These are phyloP conservation scores for Aschersonia sp. DNA, from an alignment of 2,329 filamentous ascomycete genomes.

Conservation along the genomic window DNA sequence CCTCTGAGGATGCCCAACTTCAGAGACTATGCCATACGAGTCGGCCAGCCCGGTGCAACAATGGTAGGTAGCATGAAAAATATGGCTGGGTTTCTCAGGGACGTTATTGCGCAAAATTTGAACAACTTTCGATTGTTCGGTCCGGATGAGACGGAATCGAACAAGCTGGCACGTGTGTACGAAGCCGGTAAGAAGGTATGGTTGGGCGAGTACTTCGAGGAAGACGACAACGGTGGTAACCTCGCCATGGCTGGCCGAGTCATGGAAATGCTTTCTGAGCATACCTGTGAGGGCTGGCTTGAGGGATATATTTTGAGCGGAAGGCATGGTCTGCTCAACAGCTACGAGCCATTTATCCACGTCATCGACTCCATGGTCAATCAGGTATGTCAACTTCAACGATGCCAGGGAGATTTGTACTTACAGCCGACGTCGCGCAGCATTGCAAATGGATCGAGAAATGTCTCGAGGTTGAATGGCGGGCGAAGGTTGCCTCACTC, in stretches of 20 bases:
- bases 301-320: slow-evolving; percentile 67
- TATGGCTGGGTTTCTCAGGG: slow-evolving; percentile 52
- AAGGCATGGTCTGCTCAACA: slow-evolving; percentile 63
- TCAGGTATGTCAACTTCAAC: slow-evolving; percentile 27
- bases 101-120: slow-evolving; percentile 50
- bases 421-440: slow-evolving; percentile 12
- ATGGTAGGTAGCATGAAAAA: slow-evolving; percentile 53
- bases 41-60: slow-evolving; percentile 44
- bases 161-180: slow-evolving; percentile 62
- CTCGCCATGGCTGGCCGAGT: slow-evolving; percentile 53
- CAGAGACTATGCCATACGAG: slow-evolving; percentile 47
- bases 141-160: slow-evolving; percentile 70
- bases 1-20: slow-evolving; percentile 59
- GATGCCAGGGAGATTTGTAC: not conserved
- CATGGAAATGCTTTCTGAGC: slow-evolving; percentile 77
- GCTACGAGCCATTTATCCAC: slow-evolving; percentile 72
- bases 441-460: slow-evolving; percentile 82
- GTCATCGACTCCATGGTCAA: slow-evolving; percentile 80
- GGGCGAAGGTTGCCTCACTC: slow-evolving; percentile 56
- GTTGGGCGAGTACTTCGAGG: slow-evolving; percentile 66
- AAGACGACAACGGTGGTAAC: slow-evolving; percentile 63
- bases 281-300: slow-evolving; percentile 68
- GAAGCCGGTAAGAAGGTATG: slow-evolving; percentile 66
- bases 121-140: slow-evolving; percentile 63
- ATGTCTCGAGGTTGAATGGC: slow-evolving; percentile 66